phyloP scores from a whole-genome alignment of 2,329 filamentous ascomycete species.

The Xylaria sp. region DNA sequence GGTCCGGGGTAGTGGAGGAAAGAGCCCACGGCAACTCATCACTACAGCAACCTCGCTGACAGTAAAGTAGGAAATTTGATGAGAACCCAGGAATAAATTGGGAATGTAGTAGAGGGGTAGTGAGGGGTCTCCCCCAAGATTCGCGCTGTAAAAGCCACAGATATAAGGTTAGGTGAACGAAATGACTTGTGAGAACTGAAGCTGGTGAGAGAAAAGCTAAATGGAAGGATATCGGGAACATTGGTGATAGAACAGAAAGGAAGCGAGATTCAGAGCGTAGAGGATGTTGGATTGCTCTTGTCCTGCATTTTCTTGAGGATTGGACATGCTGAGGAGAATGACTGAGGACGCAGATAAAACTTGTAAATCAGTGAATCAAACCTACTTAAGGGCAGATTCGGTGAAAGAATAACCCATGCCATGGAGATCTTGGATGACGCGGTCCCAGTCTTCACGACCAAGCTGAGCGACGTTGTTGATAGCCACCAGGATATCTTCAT shows the following conservation, averaged over 20 bases:
- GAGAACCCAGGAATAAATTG: neutral
- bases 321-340: neutral
- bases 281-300: neutral
- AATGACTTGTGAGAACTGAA: neutral
- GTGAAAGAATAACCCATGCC: constrained; percentile 30
- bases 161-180: neutral
- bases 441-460: constrained; percentile 17
- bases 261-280: neutral
- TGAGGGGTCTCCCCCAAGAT: neutral
- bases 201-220: neutral
- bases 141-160: neutral
- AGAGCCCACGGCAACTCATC: neutral
- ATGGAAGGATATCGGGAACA: neutral
- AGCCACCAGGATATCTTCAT: constrained; percentile 34
- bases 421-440: constrained; percentile 26
- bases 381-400: constrained; percentile 35
- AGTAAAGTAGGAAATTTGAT: neutral
- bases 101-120: neutral
- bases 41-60: neutral
- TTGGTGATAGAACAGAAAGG: neutral
- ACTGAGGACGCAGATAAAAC: neutral
- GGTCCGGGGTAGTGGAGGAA: neutral
- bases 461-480: constrained; percentile 3
- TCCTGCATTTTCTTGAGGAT: neutral
- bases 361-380: neutral